A percentile compares a stretch with the other conserved stretches of the same genome.
phyloP scores from a whole-genome alignment of 495 filamentous ascomycete species.

The Rhizodiscina lignyota region DNA sequence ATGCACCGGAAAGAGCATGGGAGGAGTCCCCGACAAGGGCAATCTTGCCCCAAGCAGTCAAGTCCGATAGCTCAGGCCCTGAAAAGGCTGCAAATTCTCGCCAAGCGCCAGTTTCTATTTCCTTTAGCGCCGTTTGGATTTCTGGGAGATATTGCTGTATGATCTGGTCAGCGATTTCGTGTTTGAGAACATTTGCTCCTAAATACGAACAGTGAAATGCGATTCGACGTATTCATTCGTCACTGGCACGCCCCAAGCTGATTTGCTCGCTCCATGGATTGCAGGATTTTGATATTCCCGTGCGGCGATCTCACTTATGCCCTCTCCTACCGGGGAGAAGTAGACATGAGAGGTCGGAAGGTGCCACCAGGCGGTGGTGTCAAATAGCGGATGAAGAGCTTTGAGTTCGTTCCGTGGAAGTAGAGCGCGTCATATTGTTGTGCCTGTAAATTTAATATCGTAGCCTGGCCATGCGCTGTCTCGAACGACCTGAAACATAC shows the following conservation, averaged over 20 bases:
- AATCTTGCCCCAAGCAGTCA: conserved; percentile 26
- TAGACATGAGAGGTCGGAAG: too few species aligned
- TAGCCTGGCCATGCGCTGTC: neutral
- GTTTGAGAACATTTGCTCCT: neutral
- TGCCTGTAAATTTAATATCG: conserved; percentile 10
- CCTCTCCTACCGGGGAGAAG: neutral
- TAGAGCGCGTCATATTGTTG: conserved; percentile 24
- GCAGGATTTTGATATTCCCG: neutral
- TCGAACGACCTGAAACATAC: neutral
- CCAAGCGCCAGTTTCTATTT: neutral
- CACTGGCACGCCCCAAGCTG: conserved; percentile 30
- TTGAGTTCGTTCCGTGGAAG: conserved; percentile 22
- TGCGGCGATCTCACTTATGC: neutral
- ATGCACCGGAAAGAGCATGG: conserved; percentile 30
- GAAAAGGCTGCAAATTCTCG: neutral
- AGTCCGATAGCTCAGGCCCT: neutral
- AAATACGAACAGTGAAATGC: conserved; percentile 19
- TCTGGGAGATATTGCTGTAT: neutral
- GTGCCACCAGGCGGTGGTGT: neutral
- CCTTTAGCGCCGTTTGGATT: neutral
- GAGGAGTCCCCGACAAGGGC: conserved; percentile 32
- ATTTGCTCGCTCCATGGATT: conserved; percentile 17
- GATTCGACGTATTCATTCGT: conserved; percentile 28
- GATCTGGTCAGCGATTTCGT: neutral
- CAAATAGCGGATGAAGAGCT: neutral